Conservation (phyloP, 495 filamentous ascomycete species). For the Tirmania nivea region DNA sequence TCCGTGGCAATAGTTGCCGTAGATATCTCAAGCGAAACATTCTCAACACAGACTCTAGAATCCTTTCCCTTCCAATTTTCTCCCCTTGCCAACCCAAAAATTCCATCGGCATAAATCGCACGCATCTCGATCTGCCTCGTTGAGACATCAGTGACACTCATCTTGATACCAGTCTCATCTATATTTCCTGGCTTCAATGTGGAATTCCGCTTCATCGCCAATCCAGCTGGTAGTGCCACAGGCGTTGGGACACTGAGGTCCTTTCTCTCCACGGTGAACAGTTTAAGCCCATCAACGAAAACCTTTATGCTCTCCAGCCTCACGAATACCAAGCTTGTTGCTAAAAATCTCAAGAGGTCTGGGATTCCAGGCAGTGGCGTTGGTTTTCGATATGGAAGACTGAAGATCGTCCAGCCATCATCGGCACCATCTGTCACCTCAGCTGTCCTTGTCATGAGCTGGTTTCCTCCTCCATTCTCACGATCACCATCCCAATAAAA, state of each 20-base stretch:
- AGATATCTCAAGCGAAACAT: constrained; percentile 70
- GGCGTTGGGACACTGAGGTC: background rate
- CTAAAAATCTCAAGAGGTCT: constrained; percentile 71
- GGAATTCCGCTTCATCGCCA: background rate
- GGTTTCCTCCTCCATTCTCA: constrained; percentile 54
- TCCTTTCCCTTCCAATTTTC: background rate
- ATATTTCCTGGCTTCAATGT: background rate
- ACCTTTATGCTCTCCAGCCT: constrained; percentile 69
- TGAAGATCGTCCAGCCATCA: constrained; percentile 59
- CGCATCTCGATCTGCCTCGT: background rate
- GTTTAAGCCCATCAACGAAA: constrained; percentile 66
- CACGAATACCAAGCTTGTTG: constrained; percentile 91
- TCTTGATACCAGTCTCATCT: background rate
- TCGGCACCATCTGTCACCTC: constrained; percentile 33
- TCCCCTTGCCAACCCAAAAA: background rate
- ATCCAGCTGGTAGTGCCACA: background rate
- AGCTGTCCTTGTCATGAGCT: constrained; percentile 66
- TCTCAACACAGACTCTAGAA: constrained; percentile 9
- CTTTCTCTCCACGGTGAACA: constrained; percentile 49
- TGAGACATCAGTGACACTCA: background rate
- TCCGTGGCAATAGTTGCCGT: constrained; percentile 57
- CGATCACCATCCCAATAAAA: background rate
- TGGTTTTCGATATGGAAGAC: constrained; percentile 74
- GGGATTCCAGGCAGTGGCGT: constrained; percentile 69
- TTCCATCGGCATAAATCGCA: background rate